A percentile compares a stretch with the other conserved stretches of the same genome.
These are phyloP conservation scores for Cyclotella kingstonii DNA, from an alignment of 108 stramenopile genomes.

Conservation along the genomic window DNA sequence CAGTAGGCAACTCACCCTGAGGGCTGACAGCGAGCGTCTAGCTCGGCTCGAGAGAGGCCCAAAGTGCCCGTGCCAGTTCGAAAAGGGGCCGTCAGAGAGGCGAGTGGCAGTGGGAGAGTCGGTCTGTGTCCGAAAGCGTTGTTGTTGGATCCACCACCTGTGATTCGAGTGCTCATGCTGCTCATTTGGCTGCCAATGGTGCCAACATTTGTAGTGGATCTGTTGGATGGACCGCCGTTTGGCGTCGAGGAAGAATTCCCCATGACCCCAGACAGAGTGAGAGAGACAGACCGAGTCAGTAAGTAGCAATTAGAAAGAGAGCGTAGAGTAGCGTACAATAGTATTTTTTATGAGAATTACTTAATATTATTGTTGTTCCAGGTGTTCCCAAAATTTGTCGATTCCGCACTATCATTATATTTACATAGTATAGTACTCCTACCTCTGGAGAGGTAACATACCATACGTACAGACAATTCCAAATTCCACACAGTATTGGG, in stretches of 20 bases:
- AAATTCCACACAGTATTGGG: too few relatives aligned
- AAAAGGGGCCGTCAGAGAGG: slow-evolving; percentile 18
- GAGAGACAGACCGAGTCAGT: too few relatives aligned
- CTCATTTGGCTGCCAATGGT: background rate
- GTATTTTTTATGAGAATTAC: too few relatives aligned
- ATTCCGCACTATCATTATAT: too few relatives aligned
- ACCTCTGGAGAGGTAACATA: too few relatives aligned
- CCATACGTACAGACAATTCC: too few relatives aligned
- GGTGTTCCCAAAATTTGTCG: too few relatives aligned
- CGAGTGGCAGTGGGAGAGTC: slow-evolving; percentile 1
- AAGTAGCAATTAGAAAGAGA: too few relatives aligned
- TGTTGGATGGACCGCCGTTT: background rate
- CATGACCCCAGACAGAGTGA: too few relatives aligned
- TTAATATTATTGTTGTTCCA: too few relatives aligned
- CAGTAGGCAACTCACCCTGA: slow-evolving; percentile 62
- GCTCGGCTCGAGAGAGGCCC: slow-evolving; percentile 55
- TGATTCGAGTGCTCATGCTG: slow-evolving; percentile 4
- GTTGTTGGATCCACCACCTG: slow-evolving; percentile 13
- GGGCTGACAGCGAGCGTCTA: slow-evolving; percentile 69
- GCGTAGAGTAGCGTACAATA: background rate
- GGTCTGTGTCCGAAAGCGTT: slow-evolving; percentile 1
- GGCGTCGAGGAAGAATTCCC: slow-evolving; percentile 34
- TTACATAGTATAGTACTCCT: too few relatives aligned
- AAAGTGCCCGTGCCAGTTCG: slow-evolving; percentile 37
- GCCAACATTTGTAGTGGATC: too few relatives aligned